Percentiles rank a stretch among this genome's conserved stretches.
Conservation (phyloP, 768 basidiomycete genomes). For the Kondoa subrosea region DNA sequence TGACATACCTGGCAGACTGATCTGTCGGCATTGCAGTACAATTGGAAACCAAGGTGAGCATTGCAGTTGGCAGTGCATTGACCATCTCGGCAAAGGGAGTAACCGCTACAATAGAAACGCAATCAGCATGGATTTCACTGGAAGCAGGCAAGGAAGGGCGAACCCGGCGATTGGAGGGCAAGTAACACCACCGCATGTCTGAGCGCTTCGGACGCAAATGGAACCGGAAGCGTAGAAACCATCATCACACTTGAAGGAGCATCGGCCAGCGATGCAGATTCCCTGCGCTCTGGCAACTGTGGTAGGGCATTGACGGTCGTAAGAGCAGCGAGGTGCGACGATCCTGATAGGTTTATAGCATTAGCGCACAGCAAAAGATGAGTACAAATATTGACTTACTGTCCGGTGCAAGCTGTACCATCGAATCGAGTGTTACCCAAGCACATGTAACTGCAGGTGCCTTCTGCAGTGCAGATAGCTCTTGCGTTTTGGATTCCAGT, state of each 20-base stretch:
- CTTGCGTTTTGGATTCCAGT: too few species aligned
- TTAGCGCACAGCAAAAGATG: too few species aligned
- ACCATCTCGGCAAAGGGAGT: neutral
- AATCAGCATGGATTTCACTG: neutral
- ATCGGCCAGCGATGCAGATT: too few species aligned
- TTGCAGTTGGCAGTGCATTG: neutral
- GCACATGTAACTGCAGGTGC: too few species aligned
- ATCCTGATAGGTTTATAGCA: too few species aligned
- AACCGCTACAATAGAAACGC: neutral
- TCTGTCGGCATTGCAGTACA: neutral
- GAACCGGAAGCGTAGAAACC: neutral
- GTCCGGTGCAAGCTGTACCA: too few species aligned
- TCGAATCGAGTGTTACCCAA: too few species aligned
- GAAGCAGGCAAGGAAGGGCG: neutral
- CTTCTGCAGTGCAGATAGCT: too few species aligned
- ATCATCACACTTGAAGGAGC: neutral
- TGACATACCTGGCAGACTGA: neutral
- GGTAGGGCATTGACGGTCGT: too few species aligned
- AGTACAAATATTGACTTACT: too few species aligned
- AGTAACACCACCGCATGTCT: neutral
- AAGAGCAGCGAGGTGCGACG: too few species aligned
- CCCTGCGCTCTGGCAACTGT: too few species aligned
- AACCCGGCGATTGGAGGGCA: neutral
- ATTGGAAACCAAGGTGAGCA: neutral
- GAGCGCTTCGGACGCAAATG: neutral